Evolutionary conservation across 257 asterid genomes (phyloP).

Genomic region (Haberlea rhodopensis): DNA sequence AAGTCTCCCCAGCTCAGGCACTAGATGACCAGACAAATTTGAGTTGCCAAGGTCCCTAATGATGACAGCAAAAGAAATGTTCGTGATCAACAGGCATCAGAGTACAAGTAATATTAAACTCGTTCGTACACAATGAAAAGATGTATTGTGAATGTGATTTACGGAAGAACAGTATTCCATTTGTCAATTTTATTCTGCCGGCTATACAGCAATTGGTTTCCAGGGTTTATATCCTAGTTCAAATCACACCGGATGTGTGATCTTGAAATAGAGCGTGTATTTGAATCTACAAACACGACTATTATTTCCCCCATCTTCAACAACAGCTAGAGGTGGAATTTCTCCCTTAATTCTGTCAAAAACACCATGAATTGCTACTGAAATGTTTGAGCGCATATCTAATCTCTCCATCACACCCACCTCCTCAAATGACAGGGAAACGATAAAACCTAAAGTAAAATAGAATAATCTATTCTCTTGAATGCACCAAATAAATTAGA

Average conservation of each 20-base stretch:
- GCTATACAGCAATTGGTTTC: too few species aligned
- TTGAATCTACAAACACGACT: not conserved
- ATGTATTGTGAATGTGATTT: too few species aligned
- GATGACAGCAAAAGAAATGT: not conserved
- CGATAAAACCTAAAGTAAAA: too few species aligned
- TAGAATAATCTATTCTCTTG: not conserved
- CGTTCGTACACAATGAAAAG: too few species aligned
- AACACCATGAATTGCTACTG: not conserved
- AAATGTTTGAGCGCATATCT: not conserved
- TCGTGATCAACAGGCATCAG: not conserved
- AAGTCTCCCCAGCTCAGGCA: too few species aligned
- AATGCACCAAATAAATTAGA: not conserved
- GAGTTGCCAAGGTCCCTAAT: conserved; percentile 34
- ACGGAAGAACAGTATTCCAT: conserved; percentile 1
- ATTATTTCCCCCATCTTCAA: not conserved
- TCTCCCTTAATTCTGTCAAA: too few species aligned
- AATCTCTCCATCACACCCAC: not conserved
- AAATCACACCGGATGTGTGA: too few species aligned
- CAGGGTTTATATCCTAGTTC: too few species aligned
- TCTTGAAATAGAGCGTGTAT: not conserved
- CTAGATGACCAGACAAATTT: too few species aligned
- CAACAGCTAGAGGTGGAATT: too few species aligned
- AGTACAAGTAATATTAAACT: not conserved
- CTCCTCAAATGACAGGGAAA: not conserved
- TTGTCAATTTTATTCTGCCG: not conserved